Evolutionary conservation across 1,284 basidiomycete species (phyloP), one percentile per base, ranked within the genome.

Genomic region (Pseudozyma thailandica): DNA sequence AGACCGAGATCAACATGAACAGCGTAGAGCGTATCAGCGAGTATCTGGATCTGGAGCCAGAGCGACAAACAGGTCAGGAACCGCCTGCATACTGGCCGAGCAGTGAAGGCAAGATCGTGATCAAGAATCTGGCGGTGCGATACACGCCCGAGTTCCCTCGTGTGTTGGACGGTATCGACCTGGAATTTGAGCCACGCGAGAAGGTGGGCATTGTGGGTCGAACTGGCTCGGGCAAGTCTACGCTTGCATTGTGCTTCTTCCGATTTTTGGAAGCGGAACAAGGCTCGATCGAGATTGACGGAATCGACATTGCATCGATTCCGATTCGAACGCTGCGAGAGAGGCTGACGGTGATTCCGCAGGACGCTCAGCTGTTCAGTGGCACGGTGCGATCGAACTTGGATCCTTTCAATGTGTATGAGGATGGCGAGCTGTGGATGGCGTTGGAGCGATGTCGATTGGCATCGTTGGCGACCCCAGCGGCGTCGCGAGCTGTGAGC

Each of bases 211-310:
- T 82, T 39, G 77, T 82, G 4, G 80, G 82, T 15, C 86, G 92
- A 45, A 96, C 94, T 0, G 94, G 95, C 16, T 85, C 85, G 23
- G 92, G 92, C 44, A 94, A 94, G 85, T 91, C 90, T 56, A 96
- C 93, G 1, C 87, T 97, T 16, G 93, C 93, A 0, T 85, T 96
- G 25, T 92, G 91, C 20, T 93, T 97, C 86, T 97, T 98, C 89
- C 89, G 96, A 50, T 96, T 97, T 77, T 90, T 90, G 7, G 94
- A 98, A 77, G 93, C 93, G 0, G 85, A 87, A 1, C 84, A 85
- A 10, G 94, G 94, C 0, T 87, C 86, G 45, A 97, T 98, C 57
- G 55, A 89, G 20, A 88, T 99, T 47, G 95, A 98, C 83, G 92
- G 88, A n/a, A 75, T 94, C 23, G 92, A 96, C 82, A 92, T 96